Evolutionary conservation across 192 early-diverging fungal genomes (phyloP), one percentile per base, ranked within the genome.

Genomic region (Coemansia umbellata): DNA sequence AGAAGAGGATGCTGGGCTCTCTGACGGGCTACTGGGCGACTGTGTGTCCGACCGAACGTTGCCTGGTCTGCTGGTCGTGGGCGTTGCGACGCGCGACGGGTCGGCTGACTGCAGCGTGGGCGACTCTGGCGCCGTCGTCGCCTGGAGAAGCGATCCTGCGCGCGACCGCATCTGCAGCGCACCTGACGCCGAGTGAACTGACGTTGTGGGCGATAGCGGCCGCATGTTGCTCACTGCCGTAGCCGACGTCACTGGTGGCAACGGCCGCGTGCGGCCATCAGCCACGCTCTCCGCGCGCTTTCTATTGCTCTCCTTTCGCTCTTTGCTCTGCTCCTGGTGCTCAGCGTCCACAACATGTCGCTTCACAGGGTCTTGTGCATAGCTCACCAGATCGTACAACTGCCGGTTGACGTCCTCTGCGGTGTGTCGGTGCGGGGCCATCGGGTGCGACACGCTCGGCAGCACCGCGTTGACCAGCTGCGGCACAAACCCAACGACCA

Each of bases 401-500:
- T 74, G 87, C 26, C 78, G 47, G 60, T 93, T 96, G n/a, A 90
- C 82, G 33, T 93, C 91, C 26, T 77, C 78, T 3, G 97, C 97
- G 17, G 90, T 81, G 2, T 71, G 78, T 7, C 81, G 55, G 40
- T 95, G 92, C 15, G 66, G 63, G 2, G 75, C 32, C 44, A 84
- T 80, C 18, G 84, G 73, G 53, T 98, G 93, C 11, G 93, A 84
- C 4, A 98, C 78, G 4, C 84, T 85, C 3, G 95, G 95, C 13
- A 99, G 63, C 26, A 97, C 86, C 0, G 92, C 85, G 5, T 81
- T 83, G 23, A 98, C 82, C 2, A 97, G 79, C 21, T 80, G 61
- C 9, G 95, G 90, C 23, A 90, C 86, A 49, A 85, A 91, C 9
- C 85, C 81, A 23, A 97, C 81, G 53, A 98, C 89, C 3, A 90